A percentile compares a stretch with the other conserved stretches of the same genome.
Evolutionary conservation across 192 early-diverging fungal species (phyloP).

Genomic region (Spinellus fusiger): DNA sequence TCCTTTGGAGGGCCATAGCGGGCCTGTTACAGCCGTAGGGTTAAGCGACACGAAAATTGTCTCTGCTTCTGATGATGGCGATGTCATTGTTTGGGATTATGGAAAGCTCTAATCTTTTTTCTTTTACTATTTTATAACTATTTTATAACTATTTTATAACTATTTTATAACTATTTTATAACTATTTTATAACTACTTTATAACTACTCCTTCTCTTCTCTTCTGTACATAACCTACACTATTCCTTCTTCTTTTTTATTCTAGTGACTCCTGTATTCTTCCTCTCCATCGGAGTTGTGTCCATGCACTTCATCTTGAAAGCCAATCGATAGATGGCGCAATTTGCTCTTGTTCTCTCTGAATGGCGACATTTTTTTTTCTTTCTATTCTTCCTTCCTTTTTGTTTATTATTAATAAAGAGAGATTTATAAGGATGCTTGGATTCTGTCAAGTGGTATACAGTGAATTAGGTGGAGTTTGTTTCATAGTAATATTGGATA

Average conservation of each 20-base stretch:
- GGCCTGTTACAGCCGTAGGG: conserved; percentile 73
- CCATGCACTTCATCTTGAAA: not conserved
- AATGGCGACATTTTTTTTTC: not conserved
- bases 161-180: too few species aligned
- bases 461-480: too few species aligned
- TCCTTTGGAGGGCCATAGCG: conserved; percentile 57
- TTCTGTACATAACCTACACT: too few species aligned
- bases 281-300: not conserved
- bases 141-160: not conserved
- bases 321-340: not conserved
- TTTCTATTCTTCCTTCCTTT: not conserved
- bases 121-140: conserved; percentile 1
- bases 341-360: not conserved
- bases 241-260: too few species aligned
- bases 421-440: too few species aligned
- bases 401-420: too few species aligned
- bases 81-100: conserved; percentile 81
- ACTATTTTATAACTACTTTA: too few species aligned
- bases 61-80: conserved; percentile 80
- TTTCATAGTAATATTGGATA: too few species aligned
- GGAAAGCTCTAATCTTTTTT: conserved; percentile 11
- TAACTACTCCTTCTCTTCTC: too few species aligned
- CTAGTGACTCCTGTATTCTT: too few species aligned
- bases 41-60: conserved; percentile 86
- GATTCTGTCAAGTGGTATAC: too few species aligned